Percentiles rank a stretch among this genome's conserved stretches.
These are phyloP conservation scores for Coprinopsis cinerea DNA, from an alignment of 768 basidiomycete species.

Conservation along the genomic window DNA sequence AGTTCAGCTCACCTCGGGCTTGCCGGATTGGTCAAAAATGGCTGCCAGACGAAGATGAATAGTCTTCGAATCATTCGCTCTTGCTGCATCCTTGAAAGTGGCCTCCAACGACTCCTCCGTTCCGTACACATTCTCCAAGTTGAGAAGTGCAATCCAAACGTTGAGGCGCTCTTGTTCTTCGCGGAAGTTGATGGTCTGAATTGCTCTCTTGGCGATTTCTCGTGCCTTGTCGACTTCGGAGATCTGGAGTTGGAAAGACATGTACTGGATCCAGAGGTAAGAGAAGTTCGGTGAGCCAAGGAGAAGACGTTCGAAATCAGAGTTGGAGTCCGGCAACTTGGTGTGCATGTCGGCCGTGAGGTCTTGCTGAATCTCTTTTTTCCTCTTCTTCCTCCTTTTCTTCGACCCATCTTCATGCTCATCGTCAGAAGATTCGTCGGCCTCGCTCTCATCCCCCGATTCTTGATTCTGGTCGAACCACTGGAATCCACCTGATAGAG, in stretches of 20 bases:
- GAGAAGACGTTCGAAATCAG: conserved; percentile 91
- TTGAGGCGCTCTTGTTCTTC: conserved; percentile 96
- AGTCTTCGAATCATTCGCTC: conserved; percentile 90
- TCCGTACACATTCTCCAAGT: conserved; percentile 91
- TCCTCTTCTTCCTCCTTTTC: conserved; percentile 60
- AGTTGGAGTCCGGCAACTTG: conserved; percentile 81
- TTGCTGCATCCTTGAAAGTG: conserved; percentile 86
- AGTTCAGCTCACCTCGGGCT: conserved; percentile 61
- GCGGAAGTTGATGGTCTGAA: conserved; percentile 85
- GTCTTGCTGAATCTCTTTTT: conserved; percentile 71
- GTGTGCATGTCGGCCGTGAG: conserved; percentile 85
- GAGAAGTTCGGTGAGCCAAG: conserved; percentile 96
- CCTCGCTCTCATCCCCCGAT: conserved; percentile 30
- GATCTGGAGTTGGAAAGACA: conserved; percentile 98
- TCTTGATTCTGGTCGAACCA: conserved; percentile 48
- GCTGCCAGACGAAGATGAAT: conserved; percentile 79
- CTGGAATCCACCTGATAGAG: conserved; percentile 59
- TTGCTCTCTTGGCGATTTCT: conserved; percentile 76
- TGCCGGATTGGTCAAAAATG: conserved; percentile 80
- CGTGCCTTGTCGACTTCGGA: conserved; percentile 95
- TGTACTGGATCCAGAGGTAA: conserved; percentile 97
- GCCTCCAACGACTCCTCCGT: conserved; percentile 71
- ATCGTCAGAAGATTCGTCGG: conserved; percentile 30
- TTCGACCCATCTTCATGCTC: conserved; percentile 17
- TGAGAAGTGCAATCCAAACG: conserved; percentile 94